phyloP scores from a whole-genome alignment of 83 land plant species.

The Picea mariana region DNA sequence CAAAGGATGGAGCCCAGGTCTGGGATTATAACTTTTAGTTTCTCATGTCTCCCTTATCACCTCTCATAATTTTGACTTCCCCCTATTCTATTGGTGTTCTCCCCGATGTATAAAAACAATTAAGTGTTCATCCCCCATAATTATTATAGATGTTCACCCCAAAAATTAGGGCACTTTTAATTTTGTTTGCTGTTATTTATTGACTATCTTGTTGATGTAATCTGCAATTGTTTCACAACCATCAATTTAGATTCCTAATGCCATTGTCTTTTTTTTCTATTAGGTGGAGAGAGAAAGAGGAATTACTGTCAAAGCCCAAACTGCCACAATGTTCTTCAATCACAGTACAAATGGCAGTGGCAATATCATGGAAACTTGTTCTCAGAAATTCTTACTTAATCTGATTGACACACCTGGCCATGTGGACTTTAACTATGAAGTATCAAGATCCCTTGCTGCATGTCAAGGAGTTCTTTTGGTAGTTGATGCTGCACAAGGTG shows the following conservation, averaged over 20 bases:
- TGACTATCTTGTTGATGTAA: not conserved
- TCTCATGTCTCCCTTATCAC: not conserved
- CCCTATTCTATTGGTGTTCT: not conserved
- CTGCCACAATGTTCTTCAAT: slow-evolving; percentile 94
- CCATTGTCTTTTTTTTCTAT: not conserved
- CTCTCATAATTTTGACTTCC: not conserved
- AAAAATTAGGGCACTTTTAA: not conserved
- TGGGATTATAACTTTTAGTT: no score
- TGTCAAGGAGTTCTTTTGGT: slow-evolving; percentile 98
- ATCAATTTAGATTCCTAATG: not conserved
- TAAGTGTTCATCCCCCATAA: no score
- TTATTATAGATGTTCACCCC: not conserved
- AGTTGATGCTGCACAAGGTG: slow-evolving; percentile 99
- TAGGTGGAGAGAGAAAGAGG: slow-evolving; percentile 99
- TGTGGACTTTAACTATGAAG: slow-evolving; percentile 99
- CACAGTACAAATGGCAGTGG: slow-evolving; percentile 21
- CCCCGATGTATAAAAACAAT: not conserved
- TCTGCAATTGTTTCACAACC: not conserved
- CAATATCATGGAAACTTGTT: slow-evolving; percentile 17
- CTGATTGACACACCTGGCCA: slow-evolving; percentile 98
- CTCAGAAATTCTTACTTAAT: slow-evolving; percentile 55
- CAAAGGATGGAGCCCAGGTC: no score
- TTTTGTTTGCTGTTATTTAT: not conserved
- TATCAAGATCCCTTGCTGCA: slow-evolving; percentile 96
- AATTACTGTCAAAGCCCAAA: slow-evolving; percentile 99